Conservation (phyloP, 768 basidiomycete species). For the Paxillus ammoniavirescens region DNA sequence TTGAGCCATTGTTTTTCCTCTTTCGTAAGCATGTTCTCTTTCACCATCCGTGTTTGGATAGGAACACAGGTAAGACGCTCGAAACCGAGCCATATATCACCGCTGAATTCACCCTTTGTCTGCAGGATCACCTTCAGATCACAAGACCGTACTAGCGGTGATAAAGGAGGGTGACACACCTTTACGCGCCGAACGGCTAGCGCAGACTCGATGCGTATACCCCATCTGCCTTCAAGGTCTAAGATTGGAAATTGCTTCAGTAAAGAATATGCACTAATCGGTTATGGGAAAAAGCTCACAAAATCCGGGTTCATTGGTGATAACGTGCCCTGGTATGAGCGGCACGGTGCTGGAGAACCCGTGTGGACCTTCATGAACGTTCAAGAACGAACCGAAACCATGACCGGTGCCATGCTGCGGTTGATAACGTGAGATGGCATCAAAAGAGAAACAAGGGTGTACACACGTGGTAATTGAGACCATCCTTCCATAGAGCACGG, state of each 20-base stretch:
- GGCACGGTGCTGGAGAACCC: constrained; percentile 69
- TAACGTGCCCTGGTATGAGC: constrained; percentile 81
- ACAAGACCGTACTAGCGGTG: constrained; percentile 1
- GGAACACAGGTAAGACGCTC: constrained; percentile 93
- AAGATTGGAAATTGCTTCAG: constrained; percentile 16
- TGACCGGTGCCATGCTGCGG: constrained; percentile 87
- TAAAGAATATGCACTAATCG: constrained; percentile 13
- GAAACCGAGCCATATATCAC: constrained; percentile 83
- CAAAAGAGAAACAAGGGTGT: constrained; percentile 7
- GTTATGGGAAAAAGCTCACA: constrained; percentile 48
- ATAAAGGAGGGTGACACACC: constrained; percentile 19
- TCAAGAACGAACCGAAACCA: constrained; percentile 85
- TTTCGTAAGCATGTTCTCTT: constrained; percentile 77
- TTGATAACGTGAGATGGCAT: constrained; percentile 16
- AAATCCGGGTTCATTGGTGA: constrained; percentile 94
- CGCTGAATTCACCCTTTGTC: constrained; percentile 73
- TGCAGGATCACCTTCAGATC: constrained; percentile 25
- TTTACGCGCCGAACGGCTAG: constrained; percentile 68
- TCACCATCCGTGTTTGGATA: constrained; percentile 88
- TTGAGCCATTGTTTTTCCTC: constrained; percentile 88
- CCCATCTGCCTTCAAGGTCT: constrained; percentile 81
- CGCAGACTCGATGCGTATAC: constrained; percentile 91
- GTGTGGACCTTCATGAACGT: constrained; percentile 82
- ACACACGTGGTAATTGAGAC: constrained; percentile 73
- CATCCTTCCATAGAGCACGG: constrained; percentile 84